phyloP scores from a whole-genome alignment of 805 yeast species.

The Candida jianshihensis region DNA sequence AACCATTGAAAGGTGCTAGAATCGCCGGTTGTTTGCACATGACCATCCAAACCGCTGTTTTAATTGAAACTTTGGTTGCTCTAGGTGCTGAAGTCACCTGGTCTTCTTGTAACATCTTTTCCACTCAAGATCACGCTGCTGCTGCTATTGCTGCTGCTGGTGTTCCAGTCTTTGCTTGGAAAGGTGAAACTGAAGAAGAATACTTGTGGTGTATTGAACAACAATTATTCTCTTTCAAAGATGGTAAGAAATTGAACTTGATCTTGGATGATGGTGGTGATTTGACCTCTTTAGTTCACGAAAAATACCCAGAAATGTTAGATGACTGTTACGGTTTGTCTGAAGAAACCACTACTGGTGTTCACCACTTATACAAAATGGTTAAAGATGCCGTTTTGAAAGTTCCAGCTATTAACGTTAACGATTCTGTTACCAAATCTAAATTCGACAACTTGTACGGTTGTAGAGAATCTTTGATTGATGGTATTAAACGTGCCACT shows the following conservation, averaged over 20 bases:
- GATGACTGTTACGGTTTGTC: constrained; percentile 91
- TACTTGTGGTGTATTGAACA: constrained; percentile 99
- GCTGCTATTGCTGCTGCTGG: constrained; percentile 99
- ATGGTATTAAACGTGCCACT: constrained; percentile 99
- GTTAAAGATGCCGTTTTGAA: constrained; percentile 79
- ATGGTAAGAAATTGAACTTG: constrained; percentile 88
- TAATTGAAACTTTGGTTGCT: constrained; percentile 94
- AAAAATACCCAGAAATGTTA: constrained; percentile 96
- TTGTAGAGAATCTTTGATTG: constrained; percentile 97
- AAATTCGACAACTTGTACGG: constrained; percentile 99
- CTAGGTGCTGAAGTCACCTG: constrained; percentile 99
- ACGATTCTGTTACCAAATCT: constrained; percentile 98
- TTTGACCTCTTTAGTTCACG: constrained; percentile 92
- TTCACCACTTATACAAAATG: constrained; percentile 97
- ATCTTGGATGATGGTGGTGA: constrained; percentile 99
- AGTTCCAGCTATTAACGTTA: constrained; percentile 99
- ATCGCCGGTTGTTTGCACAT: constrained; percentile 98
- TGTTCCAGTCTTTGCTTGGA: constrained; percentile 99
- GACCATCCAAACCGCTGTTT: constrained; percentile 99
- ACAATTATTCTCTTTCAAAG: constrained; percentile 97
- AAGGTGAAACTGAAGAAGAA: constrained; percentile 99
- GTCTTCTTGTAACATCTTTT: constrained; percentile 98
- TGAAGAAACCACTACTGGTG: constrained; percentile 99
- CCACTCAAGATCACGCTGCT: constrained; percentile 99
- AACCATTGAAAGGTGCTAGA: constrained; percentile 97